Percentiles rank a stretch among this genome's conserved stretches.
These are phyloP conservation scores for Amyloporia xantha DNA, from an alignment of 768 basidiomycete genomes.

Conservation along the genomic window DNA sequence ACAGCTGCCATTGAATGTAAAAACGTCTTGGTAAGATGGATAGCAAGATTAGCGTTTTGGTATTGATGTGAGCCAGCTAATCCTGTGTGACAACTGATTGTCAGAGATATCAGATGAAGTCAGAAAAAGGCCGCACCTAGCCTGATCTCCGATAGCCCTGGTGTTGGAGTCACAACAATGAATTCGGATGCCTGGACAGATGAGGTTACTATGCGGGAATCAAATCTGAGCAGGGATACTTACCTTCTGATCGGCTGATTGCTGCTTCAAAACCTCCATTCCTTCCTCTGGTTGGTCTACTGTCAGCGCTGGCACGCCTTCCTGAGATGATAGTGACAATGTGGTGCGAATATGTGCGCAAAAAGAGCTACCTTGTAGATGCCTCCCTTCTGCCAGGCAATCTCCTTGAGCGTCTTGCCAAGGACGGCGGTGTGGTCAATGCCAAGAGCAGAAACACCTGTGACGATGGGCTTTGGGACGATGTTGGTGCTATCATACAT, in stretches of 20 bases:
- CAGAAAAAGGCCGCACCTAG: constrained; percentile 43
- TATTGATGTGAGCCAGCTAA: constrained; percentile 82
- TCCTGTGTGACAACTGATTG: constrained; percentile 38
- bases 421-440: constrained; percentile 87
- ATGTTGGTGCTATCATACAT: constrained; percentile 93
- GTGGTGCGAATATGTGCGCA: not conserved
- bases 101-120: not conserved
- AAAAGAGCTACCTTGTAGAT: constrained; percentile 90
- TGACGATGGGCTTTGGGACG: constrained; percentile 83
- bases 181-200: constrained; percentile 58
- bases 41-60: constrained; percentile 83
- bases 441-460: constrained; percentile 86
- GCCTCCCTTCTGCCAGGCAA: constrained; percentile 93
- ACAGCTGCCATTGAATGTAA: constrained; percentile 32
- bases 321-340: constrained; percentile 30
- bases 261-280: constrained; percentile 56
- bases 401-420: constrained; percentile 82
- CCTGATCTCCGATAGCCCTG: constrained; percentile 45
- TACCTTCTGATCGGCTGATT: constrained; percentile 65
- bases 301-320: constrained; percentile 79
- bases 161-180: constrained; percentile 45
- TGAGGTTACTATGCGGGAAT: constrained; percentile 5
- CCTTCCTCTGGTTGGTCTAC: constrained; percentile 71
- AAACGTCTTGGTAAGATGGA: constrained; percentile 65
- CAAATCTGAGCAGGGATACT: constrained; percentile 4